Conservation (phyloP, 2,329 filamentous ascomycete species). For the Trichoderma atroviride region DNA sequence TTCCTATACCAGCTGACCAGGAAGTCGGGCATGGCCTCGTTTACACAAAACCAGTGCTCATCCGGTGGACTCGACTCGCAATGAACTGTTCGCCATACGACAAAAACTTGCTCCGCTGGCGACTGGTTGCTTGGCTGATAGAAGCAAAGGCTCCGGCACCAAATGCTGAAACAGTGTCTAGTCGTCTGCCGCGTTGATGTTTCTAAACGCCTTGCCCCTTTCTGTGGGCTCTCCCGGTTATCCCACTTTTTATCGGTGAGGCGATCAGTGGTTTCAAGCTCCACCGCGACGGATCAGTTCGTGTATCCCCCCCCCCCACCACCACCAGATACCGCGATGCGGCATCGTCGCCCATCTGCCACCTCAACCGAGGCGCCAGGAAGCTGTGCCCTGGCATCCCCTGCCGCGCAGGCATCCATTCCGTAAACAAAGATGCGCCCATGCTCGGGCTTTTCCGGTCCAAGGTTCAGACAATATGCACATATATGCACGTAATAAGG, state of each 20-base stretch:
- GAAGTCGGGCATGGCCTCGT: not conserved
- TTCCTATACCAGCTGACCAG: constrained; percentile 14
- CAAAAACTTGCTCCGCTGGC: not conserved
- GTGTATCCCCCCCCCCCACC: constrained; percentile 8
- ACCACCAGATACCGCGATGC: constrained; percentile 19
- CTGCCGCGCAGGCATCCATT: constrained; percentile 20
- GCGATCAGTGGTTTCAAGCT: constrained; percentile 23
- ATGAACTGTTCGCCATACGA: not conserved
- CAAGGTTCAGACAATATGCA: constrained; percentile 22
- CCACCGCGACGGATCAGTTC: constrained; percentile 19
- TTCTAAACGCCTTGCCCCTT: constrained; percentile 9
- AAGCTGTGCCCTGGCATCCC: constrained; percentile 21
- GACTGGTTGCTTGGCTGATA: not conserved
- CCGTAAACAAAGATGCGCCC: constrained; percentile 18
- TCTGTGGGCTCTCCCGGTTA: constrained; percentile 18
- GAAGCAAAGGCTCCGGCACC: constrained; percentile 2
- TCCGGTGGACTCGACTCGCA: not conserved
- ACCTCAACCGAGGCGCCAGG: constrained; percentile 22
- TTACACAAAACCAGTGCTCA: not conserved
- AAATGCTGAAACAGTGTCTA: constrained; percentile 9
- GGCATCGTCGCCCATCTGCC: constrained; percentile 24
- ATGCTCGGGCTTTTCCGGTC: constrained; percentile 27
- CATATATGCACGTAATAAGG: constrained; percentile 21
- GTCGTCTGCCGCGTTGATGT: not conserved
- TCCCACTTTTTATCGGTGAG: constrained; percentile 26